Evolutionary conservation across 371 early-diverging fungal species (phyloP), one percentile per base, ranked within the genome.

Genomic region (Cokeromyces recurvatus): DNA sequence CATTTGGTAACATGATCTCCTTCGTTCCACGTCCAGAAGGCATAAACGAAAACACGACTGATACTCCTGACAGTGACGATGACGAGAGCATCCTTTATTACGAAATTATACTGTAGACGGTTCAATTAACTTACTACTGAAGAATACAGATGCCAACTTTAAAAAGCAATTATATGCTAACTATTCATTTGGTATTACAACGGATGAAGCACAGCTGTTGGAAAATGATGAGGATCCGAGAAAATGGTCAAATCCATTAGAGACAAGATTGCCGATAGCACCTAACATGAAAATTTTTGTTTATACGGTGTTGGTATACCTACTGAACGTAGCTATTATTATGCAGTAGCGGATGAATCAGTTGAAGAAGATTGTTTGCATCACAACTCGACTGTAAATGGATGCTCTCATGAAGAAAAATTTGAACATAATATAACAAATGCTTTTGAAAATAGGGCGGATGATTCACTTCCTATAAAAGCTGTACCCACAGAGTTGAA

Each of bases 191-290:
- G 89, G 89, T 16, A 60, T 87, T 15, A 75, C 78, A 10, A 71
- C 70, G 1, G 73, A 81, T 0, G 66, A 81, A 39, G 41, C 57
- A 15, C 76, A 87, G 52, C 66, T 90, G 54, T 53, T 59, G 12
- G 37, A 27, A 1, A 72, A 74, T 43, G 60, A 62, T 4, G 52
- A 72, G 34, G 77, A 86, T 46, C 79, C 75, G 15, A 72, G 73
- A 4, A 81, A 77, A 21, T 97, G 95, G 94, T 68, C 85, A 8
- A 97, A 96, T 60, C 92, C 95, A 17, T 57, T 97, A 10, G 79
- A 90, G 48, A 79, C 86, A 1, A 20, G 16, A 14, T 20, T 29
- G 4, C 15, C 19, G 5, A 22, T 51, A 43, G 61, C 61, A 10
- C 90, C 90, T 20, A 59, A 75, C 32, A 81, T 95, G 81, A 86